Evolutionary conservation across 768 basidiomycete genomes (phyloP), one percentile per base, ranked within the genome.

Genomic region (Trametes cinnabarina): DNA sequence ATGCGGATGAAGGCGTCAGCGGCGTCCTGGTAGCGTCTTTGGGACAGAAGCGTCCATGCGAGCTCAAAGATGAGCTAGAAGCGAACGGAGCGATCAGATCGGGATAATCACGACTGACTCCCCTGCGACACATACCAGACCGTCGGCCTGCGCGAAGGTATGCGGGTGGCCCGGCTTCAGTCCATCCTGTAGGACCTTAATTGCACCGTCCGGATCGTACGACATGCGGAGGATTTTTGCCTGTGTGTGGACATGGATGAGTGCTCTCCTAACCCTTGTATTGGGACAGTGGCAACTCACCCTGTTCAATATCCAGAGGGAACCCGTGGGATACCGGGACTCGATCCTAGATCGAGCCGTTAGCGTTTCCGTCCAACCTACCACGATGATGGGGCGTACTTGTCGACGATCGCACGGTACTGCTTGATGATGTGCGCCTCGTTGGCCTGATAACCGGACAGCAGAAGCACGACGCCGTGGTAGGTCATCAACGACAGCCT

Each of bases 401-500:
- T 79, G 60, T 86, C 82, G 1, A 92, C 82, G 32, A 92, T 82
- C 0, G 77, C 77, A 23, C 73, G 74, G 65, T 90, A 90, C 63
- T 86, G 82, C 51, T 73, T 76, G 40, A 91, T 63, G 8, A 88
- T 84, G 41, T 81, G 79, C 39, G 74, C 74, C 66, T 87, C 87
- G 59, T 93, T 83, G 0, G 89, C 88, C 66, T 89, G 90, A 63
- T 84, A 93, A 1, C 90, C 90, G 5, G 86, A 76, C 28, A 89
- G 67, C 0, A 88, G 79, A 2, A 92, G 76, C 4, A 91, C 81
- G 49, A 85, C 79, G 25, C 90, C 87, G 51, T 88, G 76, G 66
- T 91, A 92, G 3, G 88, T 87, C 88, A 93, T 92, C 8, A 93
- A 71, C 0, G 88, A 81, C n/a, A 92, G 73, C 14, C 87, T 88